These are phyloP conservation scores for Sphagnurus paluster DNA, from an alignment of 1,284 basidiomycete species.

Conservation along the genomic window DNA sequence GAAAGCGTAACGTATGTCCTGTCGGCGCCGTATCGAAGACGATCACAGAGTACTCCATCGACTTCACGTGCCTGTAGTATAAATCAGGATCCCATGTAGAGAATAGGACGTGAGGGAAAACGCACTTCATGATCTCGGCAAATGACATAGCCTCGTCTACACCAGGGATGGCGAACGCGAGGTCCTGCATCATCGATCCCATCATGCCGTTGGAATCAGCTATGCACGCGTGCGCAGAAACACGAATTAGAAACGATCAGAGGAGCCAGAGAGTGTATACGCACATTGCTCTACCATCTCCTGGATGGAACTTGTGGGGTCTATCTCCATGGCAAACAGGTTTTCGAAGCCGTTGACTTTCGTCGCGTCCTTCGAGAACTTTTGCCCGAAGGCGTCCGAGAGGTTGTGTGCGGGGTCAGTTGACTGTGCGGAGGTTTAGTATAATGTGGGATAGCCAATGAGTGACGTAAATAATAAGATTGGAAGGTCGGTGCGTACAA, in stretches of 20 bases:
- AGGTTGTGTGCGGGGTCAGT: slow-evolving; percentile 99
- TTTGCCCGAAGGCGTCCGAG: slow-evolving; percentile 98
- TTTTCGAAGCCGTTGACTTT: slow-evolving; percentile 98
- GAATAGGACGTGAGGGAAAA: slow-evolving; percentile 14
- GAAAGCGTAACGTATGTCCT: slow-evolving; percentile 96
- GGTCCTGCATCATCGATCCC: slow-evolving; percentile 99
- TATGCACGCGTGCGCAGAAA: slow-evolving; percentile 30
- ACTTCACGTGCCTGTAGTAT: slow-evolving; percentile 87
- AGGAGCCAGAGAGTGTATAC: slow-evolving; percentile 29
- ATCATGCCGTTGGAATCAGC: slow-evolving; percentile 94
- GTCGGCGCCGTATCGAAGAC: slow-evolving; percentile 99
- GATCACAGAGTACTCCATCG: slow-evolving; percentile 99
- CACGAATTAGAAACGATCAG: slow-evolving; percentile 4
- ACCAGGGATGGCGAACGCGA: slow-evolving; percentile 98
- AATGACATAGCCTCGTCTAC: slow-evolving; percentile 99
- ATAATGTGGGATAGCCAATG: slow-evolving; percentile 2
- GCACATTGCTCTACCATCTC: slow-evolving; percentile 98
- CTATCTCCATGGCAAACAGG: slow-evolving; percentile 98
- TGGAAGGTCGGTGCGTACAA: slow-evolving; percentile 56
- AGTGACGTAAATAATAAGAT: not conserved
- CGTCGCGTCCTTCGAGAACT: slow-evolving; percentile 99
- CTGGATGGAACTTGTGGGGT: slow-evolving; percentile 94
- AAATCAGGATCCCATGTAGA: slow-evolving; percentile 5
- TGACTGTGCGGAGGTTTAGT: slow-evolving; percentile 54
- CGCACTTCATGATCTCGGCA: slow-evolving; percentile 99